A percentile compares a stretch with the other conserved stretches of the same genome.
These are phyloP conservation scores for Marsdenia floribunda DNA, from an alignment of 257 asterid species.

Conservation along the genomic window DNA sequence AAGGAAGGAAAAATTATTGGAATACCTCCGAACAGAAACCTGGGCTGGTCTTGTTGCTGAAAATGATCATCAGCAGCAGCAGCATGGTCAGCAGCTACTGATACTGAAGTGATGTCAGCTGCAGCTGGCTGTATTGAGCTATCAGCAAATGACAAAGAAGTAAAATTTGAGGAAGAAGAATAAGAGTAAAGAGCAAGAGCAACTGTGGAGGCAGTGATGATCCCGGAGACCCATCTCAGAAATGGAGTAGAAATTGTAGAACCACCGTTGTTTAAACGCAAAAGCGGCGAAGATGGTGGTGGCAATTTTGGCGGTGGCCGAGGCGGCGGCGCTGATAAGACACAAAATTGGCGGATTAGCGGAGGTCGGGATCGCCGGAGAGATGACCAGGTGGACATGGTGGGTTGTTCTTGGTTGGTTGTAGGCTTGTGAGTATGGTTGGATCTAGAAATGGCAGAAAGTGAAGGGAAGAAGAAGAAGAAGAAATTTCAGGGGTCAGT, in stretches of 20 bases:
- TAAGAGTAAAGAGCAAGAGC: slow-evolving; percentile 37
- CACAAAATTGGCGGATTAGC: slow-evolving; percentile 21
- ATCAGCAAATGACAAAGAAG: slow-evolving; percentile 22
- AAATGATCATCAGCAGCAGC: neutral
- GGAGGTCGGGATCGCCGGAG: slow-evolving; percentile 44
- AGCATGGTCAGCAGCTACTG: neutral
- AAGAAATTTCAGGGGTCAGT: neutral
- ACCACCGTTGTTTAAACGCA: neutral
- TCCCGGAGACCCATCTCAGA: slow-evolving; percentile 51
- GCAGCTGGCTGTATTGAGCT: slow-evolving; percentile 5
- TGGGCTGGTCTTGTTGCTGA: neutral
- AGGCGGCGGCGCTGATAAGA: slow-evolving; percentile 29
- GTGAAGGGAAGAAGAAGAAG: neutral
- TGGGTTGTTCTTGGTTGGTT: neutral
- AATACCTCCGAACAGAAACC: slow-evolving; percentile 23
- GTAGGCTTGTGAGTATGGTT: neutral
- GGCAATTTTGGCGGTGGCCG: slow-evolving; percentile 17
- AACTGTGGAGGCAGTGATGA: slow-evolving; percentile 44
- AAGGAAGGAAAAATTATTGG: neutral
- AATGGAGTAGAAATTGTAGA: slow-evolving; percentile 13
- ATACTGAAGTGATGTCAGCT: neutral
- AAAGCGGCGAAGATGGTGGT: neutral
- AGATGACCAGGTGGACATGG: slow-evolving; percentile 49
- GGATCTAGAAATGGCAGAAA: neutral
- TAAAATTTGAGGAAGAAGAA: slow-evolving; percentile 16